Conservation (phyloP, 371 early-diverging fungal genomes). For the Conidiobolus incongruus region DNA sequence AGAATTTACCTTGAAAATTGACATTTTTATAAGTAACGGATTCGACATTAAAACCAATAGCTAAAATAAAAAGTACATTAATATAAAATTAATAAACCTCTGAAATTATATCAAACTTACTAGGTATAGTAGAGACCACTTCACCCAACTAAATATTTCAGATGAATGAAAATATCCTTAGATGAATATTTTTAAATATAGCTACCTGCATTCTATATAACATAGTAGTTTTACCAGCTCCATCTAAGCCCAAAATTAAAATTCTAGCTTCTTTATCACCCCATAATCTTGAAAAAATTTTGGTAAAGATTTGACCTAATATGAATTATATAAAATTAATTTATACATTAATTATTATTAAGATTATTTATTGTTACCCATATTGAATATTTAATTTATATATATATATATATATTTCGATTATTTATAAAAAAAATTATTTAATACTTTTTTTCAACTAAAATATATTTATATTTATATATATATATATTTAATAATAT, state of each 20-base stretch:
- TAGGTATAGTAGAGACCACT: slow-evolving; percentile 92
- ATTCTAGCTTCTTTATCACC: slow-evolving; percentile 90
- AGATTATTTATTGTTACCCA: no score
- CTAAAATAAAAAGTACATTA: slow-evolving; percentile 6
- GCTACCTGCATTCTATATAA: slow-evolving; percentile 47
- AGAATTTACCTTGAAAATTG: slow-evolving; percentile 52
- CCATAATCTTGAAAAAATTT: slow-evolving; percentile 35
- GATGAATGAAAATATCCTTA: not conserved
- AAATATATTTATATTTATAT: no score
- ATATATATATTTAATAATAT: no score
- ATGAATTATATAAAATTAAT: not conserved
- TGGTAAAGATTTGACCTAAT: slow-evolving; percentile 26
- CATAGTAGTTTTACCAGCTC: slow-evolving; percentile 98
- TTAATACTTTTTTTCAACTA: no score
- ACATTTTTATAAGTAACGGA: slow-evolving; percentile 93
- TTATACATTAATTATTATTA: no score
- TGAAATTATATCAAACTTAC: slow-evolving; percentile 10
- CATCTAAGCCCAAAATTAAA: slow-evolving; percentile 90
- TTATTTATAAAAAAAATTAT: no score
- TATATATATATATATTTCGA: no score
- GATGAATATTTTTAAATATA: not conserved
- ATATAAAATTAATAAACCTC: not conserved
- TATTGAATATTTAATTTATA: no score
- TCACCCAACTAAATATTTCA: slow-evolving; percentile 47
- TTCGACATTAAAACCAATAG: slow-evolving; percentile 78